These are phyloP conservation scores for Stevia rebaudiana DNA, from an alignment of 140 eudicot species.

Conservation along the genomic window DNA sequence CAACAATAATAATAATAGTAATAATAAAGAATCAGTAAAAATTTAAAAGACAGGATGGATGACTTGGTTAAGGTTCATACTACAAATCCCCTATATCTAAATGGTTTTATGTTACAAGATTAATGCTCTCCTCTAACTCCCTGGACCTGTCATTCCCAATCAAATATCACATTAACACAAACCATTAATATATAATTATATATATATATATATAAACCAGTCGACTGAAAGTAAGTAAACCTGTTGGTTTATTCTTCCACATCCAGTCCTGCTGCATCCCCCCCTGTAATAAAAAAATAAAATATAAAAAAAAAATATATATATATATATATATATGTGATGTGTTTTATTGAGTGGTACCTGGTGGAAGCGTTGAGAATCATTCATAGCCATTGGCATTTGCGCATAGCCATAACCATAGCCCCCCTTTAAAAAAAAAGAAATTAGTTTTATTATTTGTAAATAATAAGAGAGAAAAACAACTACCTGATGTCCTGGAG, in stretches of 20 bases:
- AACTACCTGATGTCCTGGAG: conserved; percentile 47
- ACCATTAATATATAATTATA: neutral
- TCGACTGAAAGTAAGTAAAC: conserved; percentile 22
- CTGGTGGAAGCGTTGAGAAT: conserved; percentile 66
- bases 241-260: conserved; percentile 86
- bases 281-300: conserved; percentile 35
- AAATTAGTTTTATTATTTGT: neutral
- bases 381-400: conserved; percentile 43
- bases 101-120: too few species aligned
- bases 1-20: too few species aligned
- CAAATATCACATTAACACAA: neutral
- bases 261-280: conserved; percentile 73
- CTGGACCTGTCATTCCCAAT: conserved; percentile 14
- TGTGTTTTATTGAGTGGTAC: conserved; percentile 31
- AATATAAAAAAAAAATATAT: too few species aligned
- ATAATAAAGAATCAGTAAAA: too few species aligned
- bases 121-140: conserved; percentile 9
- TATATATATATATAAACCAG: neutral
- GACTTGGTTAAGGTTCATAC: neutral
- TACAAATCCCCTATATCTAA: neutral
- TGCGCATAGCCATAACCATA: conserved; percentile 51
- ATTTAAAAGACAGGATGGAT: neutral
- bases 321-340: neutral
- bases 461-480: too few species aligned
- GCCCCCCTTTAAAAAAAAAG: conserved; percentile 38